phyloP scores from a whole-genome alignment of 345 rosid genomes.

The Syzygium aromaticum region DNA sequence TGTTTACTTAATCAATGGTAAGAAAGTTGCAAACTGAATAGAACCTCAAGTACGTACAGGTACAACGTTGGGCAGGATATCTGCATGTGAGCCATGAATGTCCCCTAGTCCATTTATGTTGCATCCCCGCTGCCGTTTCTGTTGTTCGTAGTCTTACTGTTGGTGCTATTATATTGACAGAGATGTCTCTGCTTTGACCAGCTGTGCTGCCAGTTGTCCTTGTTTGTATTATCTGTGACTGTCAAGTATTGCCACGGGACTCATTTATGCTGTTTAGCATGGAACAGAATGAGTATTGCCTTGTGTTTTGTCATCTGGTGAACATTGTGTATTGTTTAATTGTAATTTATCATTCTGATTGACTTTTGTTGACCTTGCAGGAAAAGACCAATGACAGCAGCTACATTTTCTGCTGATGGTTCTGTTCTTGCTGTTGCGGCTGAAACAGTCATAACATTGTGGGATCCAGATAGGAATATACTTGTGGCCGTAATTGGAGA shows the following conservation, averaged over 20 bases:
- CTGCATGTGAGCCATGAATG: neutral
- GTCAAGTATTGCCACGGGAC: neutral
- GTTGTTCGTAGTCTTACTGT: neutral
- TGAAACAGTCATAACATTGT: conserved; percentile 74
- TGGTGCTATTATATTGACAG: neutral
- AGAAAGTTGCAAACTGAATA: neutral
- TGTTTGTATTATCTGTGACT: neutral
- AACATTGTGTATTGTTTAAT: neutral
- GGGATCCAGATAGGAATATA: conserved; percentile 79
- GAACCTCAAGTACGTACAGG: neutral
- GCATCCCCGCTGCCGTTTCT: neutral
- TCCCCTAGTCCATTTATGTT: neutral
- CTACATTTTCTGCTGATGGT: conserved; percentile 91
- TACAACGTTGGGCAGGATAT: neutral
- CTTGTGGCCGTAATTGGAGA: conserved; percentile 81
- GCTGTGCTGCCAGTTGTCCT: neutral
- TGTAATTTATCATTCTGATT: conserved; percentile 1
- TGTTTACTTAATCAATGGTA: neutral
- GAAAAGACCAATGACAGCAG: conserved; percentile 87
- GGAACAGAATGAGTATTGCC: neutral
- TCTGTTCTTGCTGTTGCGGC: conserved; percentile 96
- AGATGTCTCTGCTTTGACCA: neutral
- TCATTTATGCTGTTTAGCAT: neutral
- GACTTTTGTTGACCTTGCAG: conserved; percentile 26
- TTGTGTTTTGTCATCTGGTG: neutral